Percentiles rank a stretch among this genome's conserved stretches.
These are phyloP conservation scores for Coleophoma crateriformis DNA, from an alignment of 2,329 filamentous ascomycete genomes.

Conservation along the genomic window DNA sequence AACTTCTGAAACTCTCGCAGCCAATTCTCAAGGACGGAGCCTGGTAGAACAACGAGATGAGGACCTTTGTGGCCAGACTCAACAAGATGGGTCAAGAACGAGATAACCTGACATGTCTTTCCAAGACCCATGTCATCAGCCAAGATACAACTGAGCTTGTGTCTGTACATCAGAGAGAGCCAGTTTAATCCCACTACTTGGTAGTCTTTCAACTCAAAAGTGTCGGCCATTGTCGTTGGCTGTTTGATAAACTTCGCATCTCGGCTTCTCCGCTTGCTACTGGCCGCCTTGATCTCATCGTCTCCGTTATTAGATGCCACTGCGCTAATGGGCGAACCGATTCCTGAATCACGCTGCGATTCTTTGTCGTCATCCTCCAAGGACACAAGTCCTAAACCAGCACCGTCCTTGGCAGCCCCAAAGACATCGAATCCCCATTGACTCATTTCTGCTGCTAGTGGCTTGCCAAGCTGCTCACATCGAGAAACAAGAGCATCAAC, in stretches of 20 bases:
- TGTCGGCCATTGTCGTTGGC: slow-evolving; percentile 70
- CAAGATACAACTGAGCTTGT: slow-evolving; percentile 79
- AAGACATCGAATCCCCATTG: slow-evolving; percentile 65
- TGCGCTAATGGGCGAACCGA: slow-evolving; percentile 53
- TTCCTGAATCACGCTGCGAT: slow-evolving; percentile 55
- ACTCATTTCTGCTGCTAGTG: slow-evolving; percentile 58
- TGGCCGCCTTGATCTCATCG: slow-evolving; percentile 28
- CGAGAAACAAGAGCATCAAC: slow-evolving; percentile 76
- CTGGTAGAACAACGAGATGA: slow-evolving; percentile 84
- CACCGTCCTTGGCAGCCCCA: slow-evolving; percentile 48
- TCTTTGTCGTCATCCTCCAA: slow-evolving; percentile 32
- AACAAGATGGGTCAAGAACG: slow-evolving; percentile 79
- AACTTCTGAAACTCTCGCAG: slow-evolving; percentile 84
- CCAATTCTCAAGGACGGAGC: slow-evolving; percentile 95
- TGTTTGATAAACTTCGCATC: slow-evolving; percentile 37
- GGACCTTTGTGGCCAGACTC: slow-evolving; percentile 63
- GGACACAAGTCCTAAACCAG: slow-evolving; percentile 52
- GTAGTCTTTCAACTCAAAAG: slow-evolving; percentile 82
- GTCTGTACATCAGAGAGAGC: slow-evolving; percentile 78
- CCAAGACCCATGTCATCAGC: slow-evolving; percentile 97
- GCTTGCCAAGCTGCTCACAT: slow-evolving; percentile 69
- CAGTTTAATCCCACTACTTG: slow-evolving; percentile 94
- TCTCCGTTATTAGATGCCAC: slow-evolving; percentile 28
- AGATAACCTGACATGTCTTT: slow-evolving; percentile 95
- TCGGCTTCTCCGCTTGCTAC: slow-evolving; percentile 13